Base-by-base conservation (phyloP, 2,329 filamentous ascomycete genomes). In the Fusarium mundagurra region DNA sequence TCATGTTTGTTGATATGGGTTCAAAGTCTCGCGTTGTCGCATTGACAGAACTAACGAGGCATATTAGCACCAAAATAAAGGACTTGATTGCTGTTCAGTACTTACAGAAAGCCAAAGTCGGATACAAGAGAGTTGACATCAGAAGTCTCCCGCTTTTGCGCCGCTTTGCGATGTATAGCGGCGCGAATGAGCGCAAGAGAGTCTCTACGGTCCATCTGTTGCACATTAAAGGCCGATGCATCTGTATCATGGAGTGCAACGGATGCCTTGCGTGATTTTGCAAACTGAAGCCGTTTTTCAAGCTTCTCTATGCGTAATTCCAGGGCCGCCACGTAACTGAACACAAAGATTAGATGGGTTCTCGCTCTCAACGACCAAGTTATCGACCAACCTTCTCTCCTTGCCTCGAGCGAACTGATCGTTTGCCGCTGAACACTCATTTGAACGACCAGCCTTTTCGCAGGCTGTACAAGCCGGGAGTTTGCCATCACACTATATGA, bases 331-430 rank as follows among this genome's bases (percentile, higher is more conserved):
- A 98, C 95, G 87, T 98, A 99, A 83, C 91, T 93, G 48, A 64
- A 20, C 38, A 60, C 29, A 61, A n/a, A 39, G 47, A 58, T 72
- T 63, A 75, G 73, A 38, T 62, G n/a, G n/a, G 27, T 20, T 43
- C 29, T 27, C 29, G 39, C 47, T 18, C 29, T 17, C 45, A 16
- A 27, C 8, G 34, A 27, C n/a, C 24, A 57, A 45, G 14, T 8
- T 8, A n/a, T 9, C 20, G 38, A 77, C 83, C 66, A 76, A 91
- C 91, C 95, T 98, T 79, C 96, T 89, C 81, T 98, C 96, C 83
- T 98, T 98, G 70, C 96, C 96, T 72, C 95, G 89, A 1, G 96
- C 95, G 83, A 98, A 98, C 81, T 98, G 95, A 80, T 98, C 96
- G 79, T 97, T 98, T 13, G 95, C 95, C 64, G 95, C 95, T 12